Evolutionary conservation across 2,329 filamentous ascomycete species (phyloP), one percentile per base, ranked within the genome.

Genomic region (Pyricularia grisea): DNA sequence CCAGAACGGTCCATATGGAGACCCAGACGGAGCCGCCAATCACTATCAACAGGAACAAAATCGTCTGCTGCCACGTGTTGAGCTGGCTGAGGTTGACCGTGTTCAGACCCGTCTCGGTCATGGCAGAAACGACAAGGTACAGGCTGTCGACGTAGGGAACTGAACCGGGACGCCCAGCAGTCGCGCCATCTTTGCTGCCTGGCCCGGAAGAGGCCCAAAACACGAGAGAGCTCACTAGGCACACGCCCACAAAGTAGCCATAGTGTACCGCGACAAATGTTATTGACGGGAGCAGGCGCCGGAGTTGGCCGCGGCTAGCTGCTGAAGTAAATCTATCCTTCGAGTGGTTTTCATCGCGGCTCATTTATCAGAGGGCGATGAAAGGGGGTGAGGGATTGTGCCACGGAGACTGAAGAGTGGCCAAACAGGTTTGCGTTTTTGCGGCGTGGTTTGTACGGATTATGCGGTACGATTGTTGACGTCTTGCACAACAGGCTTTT

Each of bases 191-290:
- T 17, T 20, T 50, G 36, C 78, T 74, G 23, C 77, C 75, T 10
- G 85, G 83, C 5, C 81, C 81, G 0, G 86, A 85, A 0, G 83
- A 81, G 20, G 80, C 82, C 82, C 83, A 91, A 74, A 91, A 88
- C 65, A 91, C 81, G 61, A 86, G 70, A 12, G 87, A 87, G n/a
- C 81, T 79, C 36, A 87, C 60, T 2, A 91, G 73, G 70, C 81
- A 82, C 11, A 84, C 83, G 7, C 77, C 67, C 70, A 90, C 80
- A 75, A 91, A 91, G 77, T 91, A 91, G 60, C 82, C 77, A 78
- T 90, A 90, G 75, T 91, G 89, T 27, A 91, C 74, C 0, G 85
- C 87, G 72, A 89, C 85, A 74, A 89, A 90, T 72, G 88, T 88
- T 67, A 86, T 76, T 1, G 81, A 79, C 10, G 81, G 81, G 36